Evolutionary conservation across 345 rosid species (phyloP), one percentile per base, ranked within the genome.

Genomic region (Diplotaxis tenuifolia): DNA sequence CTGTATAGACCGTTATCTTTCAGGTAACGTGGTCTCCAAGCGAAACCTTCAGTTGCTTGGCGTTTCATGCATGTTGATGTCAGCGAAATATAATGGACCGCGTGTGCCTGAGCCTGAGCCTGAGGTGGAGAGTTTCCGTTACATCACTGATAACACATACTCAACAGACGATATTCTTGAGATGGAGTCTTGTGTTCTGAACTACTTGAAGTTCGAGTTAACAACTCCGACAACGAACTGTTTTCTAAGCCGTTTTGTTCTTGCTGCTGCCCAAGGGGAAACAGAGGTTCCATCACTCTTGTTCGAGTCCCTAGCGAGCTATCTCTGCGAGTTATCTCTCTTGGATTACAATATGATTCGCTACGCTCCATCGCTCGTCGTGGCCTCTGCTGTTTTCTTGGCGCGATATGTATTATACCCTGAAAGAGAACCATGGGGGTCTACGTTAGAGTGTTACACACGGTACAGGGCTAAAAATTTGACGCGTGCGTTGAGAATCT

Each of bases 101-200:
- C n/a, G n/a, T n/a, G n/a, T n/a, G n/a, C n/a, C n/a, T n/a, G n/a
- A n/a, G n/a, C n/a, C n/a, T n/a, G n/a, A n/a, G n/a, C 96, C 98
- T 3, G 96, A 86, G 70, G 98, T 88, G 70, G 96, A 92, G 66
- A 95, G 88, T 75, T 94, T 94, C 71, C 89, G 97, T 72, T 94
- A 87, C 84, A 92, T 92, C 31, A 94, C 99, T 16, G 99, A 94
- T 61, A 92, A 94, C 78, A 94, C 97, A 1, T 92, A 92, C 82
- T 88, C 78, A 78, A 91, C 85, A 73, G 86, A 86, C 40, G 97
- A 91, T 95, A 95, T 94, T 82, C 66, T 94, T 65, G 90, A 92
- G 79, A 94, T 94, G 98, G 98, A 94, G 79, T 94, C 90, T 7
- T 78, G 86, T 32, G 89, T 91, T 74, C 69, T 89, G 79, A 94